These are phyloP conservation scores for Fusarium neocosmosporiellum DNA, from an alignment of 2,329 filamentous ascomycete species.

Conservation along the genomic window DNA sequence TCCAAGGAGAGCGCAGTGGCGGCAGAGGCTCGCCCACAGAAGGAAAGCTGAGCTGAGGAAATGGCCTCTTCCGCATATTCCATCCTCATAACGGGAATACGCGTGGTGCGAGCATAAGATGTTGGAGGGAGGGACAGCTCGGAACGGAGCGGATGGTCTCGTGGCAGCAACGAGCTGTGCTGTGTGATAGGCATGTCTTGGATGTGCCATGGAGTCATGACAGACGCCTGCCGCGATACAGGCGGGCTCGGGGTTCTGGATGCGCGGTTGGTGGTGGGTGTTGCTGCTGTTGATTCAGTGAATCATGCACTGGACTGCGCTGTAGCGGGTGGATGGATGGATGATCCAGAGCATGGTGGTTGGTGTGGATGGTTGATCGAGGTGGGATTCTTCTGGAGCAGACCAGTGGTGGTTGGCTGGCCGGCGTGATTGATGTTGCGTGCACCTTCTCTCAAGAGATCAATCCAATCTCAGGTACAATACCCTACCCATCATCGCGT, in stretches of 20 bases:
- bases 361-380: slow-evolving; percentile 35
- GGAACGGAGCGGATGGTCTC: slow-evolving; percentile 38
- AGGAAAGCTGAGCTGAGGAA: slow-evolving; percentile 11
- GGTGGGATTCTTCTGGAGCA: slow-evolving; percentile 19
- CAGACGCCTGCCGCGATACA: slow-evolving; percentile 29
- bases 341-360: slow-evolving; percentile 30
- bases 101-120: slow-evolving; percentile 33
- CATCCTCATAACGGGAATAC: slow-evolving; percentile 36
- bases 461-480: not conserved
- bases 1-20: not conserved
- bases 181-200: slow-evolving; percentile 44
- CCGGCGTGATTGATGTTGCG: slow-evolving; percentile 9
- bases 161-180: slow-evolving; percentile 35
- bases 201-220: slow-evolving; percentile 34
- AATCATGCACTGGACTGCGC: slow-evolving; percentile 19
- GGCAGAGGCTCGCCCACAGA: not conserved
- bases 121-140: slow-evolving; percentile 20
- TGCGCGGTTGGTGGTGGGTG: slow-evolving; percentile 24
- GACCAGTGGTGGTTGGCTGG: slow-evolving; percentile 15
- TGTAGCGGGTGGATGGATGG: slow-evolving; percentile 28
- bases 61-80: slow-evolving; percentile 22
- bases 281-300: slow-evolving; percentile 25
- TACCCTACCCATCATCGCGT: not conserved
- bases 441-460: not conserved
- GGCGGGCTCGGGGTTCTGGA: slow-evolving; percentile 27